These are phyloP conservation scores for Arctium minus DNA, from an alignment of 129 eudicot species.

Conservation along the genomic window DNA sequence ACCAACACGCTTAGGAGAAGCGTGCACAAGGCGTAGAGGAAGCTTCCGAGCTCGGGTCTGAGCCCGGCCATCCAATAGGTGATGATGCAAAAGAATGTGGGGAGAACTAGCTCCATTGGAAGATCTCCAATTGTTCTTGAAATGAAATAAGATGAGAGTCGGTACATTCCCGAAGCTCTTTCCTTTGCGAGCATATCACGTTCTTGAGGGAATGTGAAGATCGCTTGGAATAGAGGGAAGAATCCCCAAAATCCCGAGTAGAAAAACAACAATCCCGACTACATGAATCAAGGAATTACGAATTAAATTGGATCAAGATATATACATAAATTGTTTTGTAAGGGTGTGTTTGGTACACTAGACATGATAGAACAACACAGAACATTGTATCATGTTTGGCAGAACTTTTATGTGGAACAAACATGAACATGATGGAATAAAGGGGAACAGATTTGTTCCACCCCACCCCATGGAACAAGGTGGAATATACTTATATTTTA, in stretches of 20 bases:
- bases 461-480: no score
- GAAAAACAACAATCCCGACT: constrained; percentile 76
- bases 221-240: constrained; percentile 69
- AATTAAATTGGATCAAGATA: neutral
- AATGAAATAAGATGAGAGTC: constrained; percentile 71
- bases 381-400: no score
- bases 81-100: constrained; percentile 52
- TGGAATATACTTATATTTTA: no score
- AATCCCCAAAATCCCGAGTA: constrained; percentile 73
- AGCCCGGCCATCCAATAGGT: constrained; percentile 93
- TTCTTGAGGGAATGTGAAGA: constrained; percentile 85
- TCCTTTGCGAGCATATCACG: constrained; percentile 65
- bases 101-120: constrained; percentile 79
- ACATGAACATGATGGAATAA: no score
- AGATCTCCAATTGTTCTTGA: constrained; percentile 63
- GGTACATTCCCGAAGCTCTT: constrained; percentile 82
- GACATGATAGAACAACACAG: no score
- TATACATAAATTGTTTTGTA: neutral
- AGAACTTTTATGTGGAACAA: no score
- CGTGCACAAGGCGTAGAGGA: constrained; percentile 33
- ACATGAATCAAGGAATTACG: constrained; percentile 10
- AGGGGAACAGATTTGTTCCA: no score
- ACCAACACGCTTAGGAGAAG: constrained; percentile 52
- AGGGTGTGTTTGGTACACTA: no score
- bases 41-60: constrained; percentile 33